These are phyloP conservation scores for Xylaria sp. DNA, from an alignment of 2,329 filamentous ascomycete genomes.

Conservation along the genomic window DNA sequence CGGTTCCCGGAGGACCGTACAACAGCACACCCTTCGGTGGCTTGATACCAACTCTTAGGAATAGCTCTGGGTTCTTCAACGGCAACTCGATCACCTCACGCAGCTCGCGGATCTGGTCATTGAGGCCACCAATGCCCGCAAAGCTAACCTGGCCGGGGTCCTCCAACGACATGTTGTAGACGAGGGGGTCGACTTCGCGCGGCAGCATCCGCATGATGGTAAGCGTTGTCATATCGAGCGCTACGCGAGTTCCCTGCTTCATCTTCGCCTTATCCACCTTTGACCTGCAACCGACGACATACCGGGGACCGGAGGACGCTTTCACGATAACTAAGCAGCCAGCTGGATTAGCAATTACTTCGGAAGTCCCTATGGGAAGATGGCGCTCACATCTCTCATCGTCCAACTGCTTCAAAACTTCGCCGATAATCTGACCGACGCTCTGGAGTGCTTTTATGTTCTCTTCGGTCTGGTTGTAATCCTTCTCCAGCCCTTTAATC, in stretches of 20 bases:
- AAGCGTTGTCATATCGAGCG: slow-evolving; percentile 98
- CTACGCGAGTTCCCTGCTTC: slow-evolving; percentile 97
- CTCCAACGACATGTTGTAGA: slow-evolving; percentile 99
- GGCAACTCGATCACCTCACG: slow-evolving; percentile 97
- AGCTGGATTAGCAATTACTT: slow-evolving; percentile 15
- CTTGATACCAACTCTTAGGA: slow-evolving; percentile 96
- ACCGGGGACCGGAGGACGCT: slow-evolving; percentile 94
- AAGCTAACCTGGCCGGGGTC: slow-evolving; percentile 98
- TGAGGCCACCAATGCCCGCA: slow-evolving; percentile 94
- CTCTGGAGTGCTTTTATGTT: slow-evolving; percentile 99
- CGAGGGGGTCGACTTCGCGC: slow-evolving; percentile 94
- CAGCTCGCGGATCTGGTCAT: slow-evolving; percentile 97
- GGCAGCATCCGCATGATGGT: slow-evolving; percentile 99
- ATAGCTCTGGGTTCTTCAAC: slow-evolving; percentile 97
- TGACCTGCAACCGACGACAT: slow-evolving; percentile 96
- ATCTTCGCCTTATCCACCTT: slow-evolving; percentile 98
- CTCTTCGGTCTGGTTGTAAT: slow-evolving; percentile 96
- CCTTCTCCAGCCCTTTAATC: slow-evolving; percentile 92
- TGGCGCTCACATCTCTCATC: slow-evolving; percentile 88
- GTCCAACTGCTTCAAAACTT: slow-evolving; percentile 97
- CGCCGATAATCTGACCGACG: slow-evolving; percentile 98
- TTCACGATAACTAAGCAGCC: slow-evolving; percentile 84
- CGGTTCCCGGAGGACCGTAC: slow-evolving; percentile 95
- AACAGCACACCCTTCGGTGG: slow-evolving; percentile 96
- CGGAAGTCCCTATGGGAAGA: too few relatives aligned